Evolutionary conservation across 345 rosid species (phyloP).

Genomic region (Aquilaria sinensis): DNA sequence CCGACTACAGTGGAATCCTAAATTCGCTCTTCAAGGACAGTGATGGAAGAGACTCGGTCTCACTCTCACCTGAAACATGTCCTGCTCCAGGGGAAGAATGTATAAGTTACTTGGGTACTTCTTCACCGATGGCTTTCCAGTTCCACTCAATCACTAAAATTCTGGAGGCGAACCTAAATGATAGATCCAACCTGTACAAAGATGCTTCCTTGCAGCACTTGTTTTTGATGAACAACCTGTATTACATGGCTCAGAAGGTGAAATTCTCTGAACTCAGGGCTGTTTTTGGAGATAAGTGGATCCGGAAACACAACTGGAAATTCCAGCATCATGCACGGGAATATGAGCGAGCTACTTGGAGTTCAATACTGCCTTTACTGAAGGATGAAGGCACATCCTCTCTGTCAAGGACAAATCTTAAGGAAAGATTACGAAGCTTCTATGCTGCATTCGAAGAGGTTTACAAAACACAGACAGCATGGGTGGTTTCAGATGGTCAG

Average conservation of each 20-base stretch:
- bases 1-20: slow-evolving; percentile 59
- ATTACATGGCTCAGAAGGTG: slow-evolving; percentile 85
- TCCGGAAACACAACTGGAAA: slow-evolving; percentile 66
- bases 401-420: slow-evolving; percentile 41
- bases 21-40: slow-evolving; percentile 52
- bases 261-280: slow-evolving; percentile 55
- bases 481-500: slow-evolving; percentile 57
- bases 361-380: slow-evolving; percentile 52
- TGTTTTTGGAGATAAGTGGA: slow-evolving; percentile 75
- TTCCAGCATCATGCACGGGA: slow-evolving; percentile 68
- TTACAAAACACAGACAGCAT: slow-evolving; percentile 70
- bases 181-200: slow-evolving; percentile 56
- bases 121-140: slow-evolving; percentile 37
- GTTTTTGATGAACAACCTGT: slow-evolving; percentile 80
- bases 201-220: slow-evolving; percentile 64
- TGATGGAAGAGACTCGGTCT: slow-evolving; percentile 24
- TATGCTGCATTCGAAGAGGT: slow-evolving; percentile 70
- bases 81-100: slow-evolving; percentile 35
- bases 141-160: slow-evolving; percentile 50
- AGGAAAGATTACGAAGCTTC: slow-evolving; percentile 62
- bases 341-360: slow-evolving; percentile 80
- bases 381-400: slow-evolving; percentile 53
- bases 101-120: slow-evolving; percentile 16
- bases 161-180: slow-evolving; percentile 64
- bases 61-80: slow-evolving; percentile 30